Evolutionary conservation across 306 rosid genomes (phyloP), one percentile per base, ranked within the genome.

Genomic region (Lithocarpus polystachyus): DNA sequence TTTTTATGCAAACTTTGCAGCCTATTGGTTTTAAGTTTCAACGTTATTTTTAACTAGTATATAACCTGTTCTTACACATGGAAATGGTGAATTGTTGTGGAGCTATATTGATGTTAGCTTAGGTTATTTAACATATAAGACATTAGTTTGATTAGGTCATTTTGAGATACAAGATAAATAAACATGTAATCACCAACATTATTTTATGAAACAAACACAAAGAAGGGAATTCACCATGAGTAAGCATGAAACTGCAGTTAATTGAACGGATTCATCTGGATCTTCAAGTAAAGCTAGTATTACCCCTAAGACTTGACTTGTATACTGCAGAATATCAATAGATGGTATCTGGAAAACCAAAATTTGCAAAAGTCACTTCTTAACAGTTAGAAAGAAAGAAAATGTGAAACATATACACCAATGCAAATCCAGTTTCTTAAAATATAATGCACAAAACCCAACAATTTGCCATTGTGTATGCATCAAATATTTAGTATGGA

Each of bases 231-330:
- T 83, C 82, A 92, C 99, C 97, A 76, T 91, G 77, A 94, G 93
- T 72, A 92, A 87, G 89, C 95, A 91, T 53, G 95, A 87, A 62
- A 94, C 94, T 75, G 97, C 97, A 80, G 99, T 94, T 83, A 91
- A 84, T 76, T 94, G 99, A 78, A 94, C 97, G 71, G 90, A 86
- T 89, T 92, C 99, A 85, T 88, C 90, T 28, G 89, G 85, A 84
- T 94, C 99, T 74, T 94, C 97, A 10, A 94, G 91, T 77, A 94
- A 84, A 48, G 99, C 99, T 86, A 92, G 79, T 86, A 91, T 89
- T 35, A 94, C 98, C 74, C 99, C 97, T 82, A 94, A 81, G 73
- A 92, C 89, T 85, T 92, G 97, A 80, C 89, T 68, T 71, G 97
- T 87, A 85, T 91, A 89, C 77, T 88, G 85, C 82, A 86, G 81